These are phyloP conservation scores for Cladosporium austrohemisphaericum DNA, from an alignment of 2,329 filamentous ascomycete species.

Conservation along the genomic window DNA sequence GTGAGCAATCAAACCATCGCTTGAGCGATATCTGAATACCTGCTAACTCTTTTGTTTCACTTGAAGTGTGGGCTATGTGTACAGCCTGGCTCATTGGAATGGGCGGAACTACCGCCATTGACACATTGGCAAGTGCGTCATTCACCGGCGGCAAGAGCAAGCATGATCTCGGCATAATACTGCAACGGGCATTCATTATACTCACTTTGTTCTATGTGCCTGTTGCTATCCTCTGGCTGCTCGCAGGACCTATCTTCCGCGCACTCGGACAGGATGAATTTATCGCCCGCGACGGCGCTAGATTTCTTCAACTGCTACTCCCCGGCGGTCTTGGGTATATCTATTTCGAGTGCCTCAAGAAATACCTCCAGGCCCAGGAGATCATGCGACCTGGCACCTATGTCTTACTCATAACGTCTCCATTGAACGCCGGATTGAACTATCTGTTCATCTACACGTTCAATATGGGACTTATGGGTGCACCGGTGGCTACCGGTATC, in stretches of 20 bases:
- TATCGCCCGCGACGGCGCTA: conserved; percentile 68
- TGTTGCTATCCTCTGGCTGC: conserved; percentile 70
- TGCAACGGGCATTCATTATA: conserved; percentile 73
- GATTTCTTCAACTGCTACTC: conserved; percentile 68
- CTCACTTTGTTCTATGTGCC: conserved; percentile 69
- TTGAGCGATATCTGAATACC: no score
- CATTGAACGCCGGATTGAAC: conserved; percentile 56
- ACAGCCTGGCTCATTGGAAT: conserved; percentile 83
- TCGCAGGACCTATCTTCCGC: conserved; percentile 69
- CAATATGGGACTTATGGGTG: conserved; percentile 69
- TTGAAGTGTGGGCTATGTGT: conserved; percentile 85
- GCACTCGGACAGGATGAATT: conserved; percentile 73
- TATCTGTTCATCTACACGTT: conserved; percentile 71
- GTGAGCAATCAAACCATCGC: neutral
- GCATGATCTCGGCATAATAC: conserved; percentile 70
- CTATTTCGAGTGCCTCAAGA: conserved; percentile 76
- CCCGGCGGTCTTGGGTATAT: conserved; percentile 83
- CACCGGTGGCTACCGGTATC: conserved; percentile 76
- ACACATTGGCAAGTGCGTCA: conserved; percentile 76
- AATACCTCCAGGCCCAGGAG: conserved; percentile 57
- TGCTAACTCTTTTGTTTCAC: no score
- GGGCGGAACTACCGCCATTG: conserved; percentile 79
- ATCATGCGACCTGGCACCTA: conserved; percentile 64
- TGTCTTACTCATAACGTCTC: conserved; percentile 58
- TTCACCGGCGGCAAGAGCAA: conserved; percentile 79